Percentiles rank a stretch among this genome's conserved stretches.
These are phyloP conservation scores for Bolboschoenus planiculmis DNA, from an alignment of 176 grass and related monocot genomes.

Conservation along the genomic window DNA sequence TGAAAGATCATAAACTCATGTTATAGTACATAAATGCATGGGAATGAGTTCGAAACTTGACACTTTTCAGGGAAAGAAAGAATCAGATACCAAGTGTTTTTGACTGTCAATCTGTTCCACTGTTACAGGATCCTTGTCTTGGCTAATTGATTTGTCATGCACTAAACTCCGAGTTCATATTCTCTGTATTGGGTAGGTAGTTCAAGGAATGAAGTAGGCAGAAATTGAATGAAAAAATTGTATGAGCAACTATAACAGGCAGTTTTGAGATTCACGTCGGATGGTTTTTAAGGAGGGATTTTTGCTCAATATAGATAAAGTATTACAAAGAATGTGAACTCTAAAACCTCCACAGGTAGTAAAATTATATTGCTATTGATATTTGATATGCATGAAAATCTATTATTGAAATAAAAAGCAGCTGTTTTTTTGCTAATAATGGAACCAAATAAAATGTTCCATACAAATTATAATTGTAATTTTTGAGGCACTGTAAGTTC, in stretches of 20 bases:
- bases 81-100: not conserved
- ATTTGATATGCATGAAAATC: not conserved
- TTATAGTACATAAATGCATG: not conserved
- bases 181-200: no score
- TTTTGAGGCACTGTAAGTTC: not conserved
- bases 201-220: no score
- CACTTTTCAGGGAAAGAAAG: not conserved
- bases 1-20: not conserved
- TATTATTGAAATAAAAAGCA: not conserved
- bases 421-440: not conserved
- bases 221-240: no score
- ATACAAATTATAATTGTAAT: not conserved
- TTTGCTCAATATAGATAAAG: no score
- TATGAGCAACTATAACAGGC: no score
- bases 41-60: not conserved
- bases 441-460: not conserved
- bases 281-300: no score
- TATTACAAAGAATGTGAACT: no score
- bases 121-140: conserved; percentile 1
- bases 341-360: not conserved
- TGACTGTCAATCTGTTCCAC: not conserved
- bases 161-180: no score
- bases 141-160: not conserved
- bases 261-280: no score
- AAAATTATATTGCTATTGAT: not conserved